Conservation (phyloP, 345 rosid species). For the Sonneratia caseolaris region DNA sequence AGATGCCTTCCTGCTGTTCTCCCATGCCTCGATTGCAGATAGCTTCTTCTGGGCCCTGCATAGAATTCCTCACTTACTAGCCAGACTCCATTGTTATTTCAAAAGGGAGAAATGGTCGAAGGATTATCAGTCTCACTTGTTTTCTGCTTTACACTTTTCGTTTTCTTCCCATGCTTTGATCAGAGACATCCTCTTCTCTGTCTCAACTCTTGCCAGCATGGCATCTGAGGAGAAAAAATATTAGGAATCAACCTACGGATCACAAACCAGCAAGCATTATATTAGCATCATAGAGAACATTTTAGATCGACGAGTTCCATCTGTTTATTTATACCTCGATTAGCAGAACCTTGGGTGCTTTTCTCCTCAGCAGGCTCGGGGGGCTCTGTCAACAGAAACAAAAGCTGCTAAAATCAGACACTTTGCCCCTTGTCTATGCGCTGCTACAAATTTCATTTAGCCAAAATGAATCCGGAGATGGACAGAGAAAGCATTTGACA, state of each 20-base stretch:
- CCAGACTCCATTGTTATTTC: not conserved
- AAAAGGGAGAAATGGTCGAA: not conserved
- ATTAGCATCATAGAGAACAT: not conserved
- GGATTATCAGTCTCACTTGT: conserved; percentile 38
- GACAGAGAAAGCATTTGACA: not conserved
- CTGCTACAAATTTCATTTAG: not conserved
- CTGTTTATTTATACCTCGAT: conserved; percentile 38
- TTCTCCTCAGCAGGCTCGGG: conserved; percentile 30
- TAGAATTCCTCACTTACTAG: not conserved
- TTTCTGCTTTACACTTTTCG: conserved; percentile 82
- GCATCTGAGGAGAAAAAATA: conserved; percentile 34
- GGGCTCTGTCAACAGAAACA: conserved; percentile 26
- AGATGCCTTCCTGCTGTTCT: conserved; percentile 51
- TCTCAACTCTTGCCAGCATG: conserved; percentile 64
- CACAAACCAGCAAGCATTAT: not conserved
- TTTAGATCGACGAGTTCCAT: not conserved
- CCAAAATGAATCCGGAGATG: not conserved
- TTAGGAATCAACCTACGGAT: not conserved
- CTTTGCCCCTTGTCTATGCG: not conserved
- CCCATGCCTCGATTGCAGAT: conserved; percentile 49
- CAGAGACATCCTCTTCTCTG: conserved; percentile 66
- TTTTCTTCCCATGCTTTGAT: conserved; percentile 96
- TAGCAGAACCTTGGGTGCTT: conserved; percentile 29
- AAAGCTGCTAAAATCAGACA: not conserved
- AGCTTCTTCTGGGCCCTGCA: conserved; percentile 65